Evolutionary conservation across 73 alveolate species (phyloP).

Genomic region (Urostyla sp.): DNA sequence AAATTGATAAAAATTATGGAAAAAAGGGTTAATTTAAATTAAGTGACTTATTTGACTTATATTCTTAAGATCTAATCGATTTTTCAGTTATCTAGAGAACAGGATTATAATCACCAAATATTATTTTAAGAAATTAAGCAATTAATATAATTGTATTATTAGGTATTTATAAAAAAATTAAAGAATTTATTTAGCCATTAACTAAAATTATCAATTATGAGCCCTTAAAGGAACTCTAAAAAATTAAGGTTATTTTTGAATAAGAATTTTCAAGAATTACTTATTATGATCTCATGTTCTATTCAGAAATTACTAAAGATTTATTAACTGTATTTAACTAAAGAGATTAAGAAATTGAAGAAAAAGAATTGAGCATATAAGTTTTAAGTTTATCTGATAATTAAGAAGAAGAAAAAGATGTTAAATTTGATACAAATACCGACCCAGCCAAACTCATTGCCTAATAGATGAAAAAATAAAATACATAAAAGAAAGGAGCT

Average conservation of each 20-base stretch:
- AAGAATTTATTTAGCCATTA: conserved; percentile 7
- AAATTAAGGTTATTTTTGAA: conserved; percentile 13
- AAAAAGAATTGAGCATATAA: conserved; percentile 12
- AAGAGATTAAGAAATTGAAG: neutral
- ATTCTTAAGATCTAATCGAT: conserved; percentile 13
- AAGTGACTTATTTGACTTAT: too few relatives aligned
- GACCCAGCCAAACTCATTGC: conserved; percentile 52
- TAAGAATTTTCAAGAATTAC: conserved; percentile 39
- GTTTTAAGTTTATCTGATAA: neutral
- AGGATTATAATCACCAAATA: conserved; percentile 32
- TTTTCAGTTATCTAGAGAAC: conserved; percentile 27
- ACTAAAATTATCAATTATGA: conserved; percentile 10
- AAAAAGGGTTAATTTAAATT: too few relatives aligned
- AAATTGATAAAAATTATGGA: too few relatives aligned
- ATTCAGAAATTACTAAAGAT: conserved; percentile 50
- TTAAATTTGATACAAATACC: neutral
- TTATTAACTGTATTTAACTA: conserved; percentile 10
- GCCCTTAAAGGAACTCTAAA: conserved; percentile 26
- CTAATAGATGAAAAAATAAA: conserved; percentile 20
- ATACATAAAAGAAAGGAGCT: conserved; percentile 38
- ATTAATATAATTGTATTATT: conserved; percentile 21
- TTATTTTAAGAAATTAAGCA: conserved; percentile 16
- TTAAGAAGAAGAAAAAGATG: conserved; percentile 38
- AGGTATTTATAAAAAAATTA: neutral
- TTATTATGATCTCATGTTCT: conserved; percentile 58